Base-by-base conservation (phyloP, 345 rosid species). In the Passiflora organensis region DNA sequence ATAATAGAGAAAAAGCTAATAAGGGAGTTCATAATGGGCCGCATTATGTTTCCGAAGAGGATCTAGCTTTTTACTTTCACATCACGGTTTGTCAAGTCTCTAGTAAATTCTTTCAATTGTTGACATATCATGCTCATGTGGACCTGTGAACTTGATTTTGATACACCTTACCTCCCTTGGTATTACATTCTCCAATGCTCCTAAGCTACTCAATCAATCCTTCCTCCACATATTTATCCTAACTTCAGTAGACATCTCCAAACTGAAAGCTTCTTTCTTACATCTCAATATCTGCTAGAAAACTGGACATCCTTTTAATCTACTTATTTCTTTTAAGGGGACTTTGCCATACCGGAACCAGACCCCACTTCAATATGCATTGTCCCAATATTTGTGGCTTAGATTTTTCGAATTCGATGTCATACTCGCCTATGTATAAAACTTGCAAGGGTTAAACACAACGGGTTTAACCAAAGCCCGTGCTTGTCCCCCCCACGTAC, bases 401-500 rank as follows among this genome's bases (percentile, higher is more conserved):
- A n/a, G n/a, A n/a, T n/a, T 2, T 13, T 81, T 75, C 16, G 83
- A 83, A 43, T 84, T 62, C 74, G 82, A 68, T 59, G 87, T 81
- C 55, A 86, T 88, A 4, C 66, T 80, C 13, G 63, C 93, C 5
- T 78, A 25, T 38, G 50, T 48, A 12, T 49, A 63, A 1, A 83
- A 85, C 25, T 68, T 87, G 47, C 91, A 94, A 0, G 94, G 91
- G 50, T 51, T 81, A 24, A 90, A 87, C 71, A 84, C 91, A n/a
- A 58, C 78, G 87, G 95, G 95, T 76, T 79, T 84, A 14, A 43
- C 76, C 58, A 67, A 82, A 89, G 87, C 72, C 62, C 76, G 85
- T 0, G 21, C n/a, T 78, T 0, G 94, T 84, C 72, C 43, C 86
- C 83, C 1, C 82, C 76, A 32, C 97, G 82, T 56, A 62, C 49